Evolutionary conservation across 176 grass and related monocot genomes (phyloP).

Genomic region (Juncus inflexus): DNA sequence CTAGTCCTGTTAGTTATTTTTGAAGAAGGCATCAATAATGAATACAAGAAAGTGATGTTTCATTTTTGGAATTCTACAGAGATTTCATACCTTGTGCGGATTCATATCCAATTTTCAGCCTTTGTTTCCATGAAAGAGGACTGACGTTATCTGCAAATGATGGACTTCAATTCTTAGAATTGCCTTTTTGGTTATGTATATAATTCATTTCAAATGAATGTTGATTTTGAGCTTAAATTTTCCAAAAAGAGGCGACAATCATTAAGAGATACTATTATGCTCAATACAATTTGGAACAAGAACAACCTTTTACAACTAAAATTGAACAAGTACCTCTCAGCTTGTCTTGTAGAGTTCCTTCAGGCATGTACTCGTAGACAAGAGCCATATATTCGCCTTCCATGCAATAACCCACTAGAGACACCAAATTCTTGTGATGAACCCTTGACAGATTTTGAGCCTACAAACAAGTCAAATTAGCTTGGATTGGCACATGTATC

Average conservation of each 20-base stretch:
- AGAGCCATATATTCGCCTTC: constrained; percentile 19
- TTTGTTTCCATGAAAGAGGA: constrained; percentile 19
- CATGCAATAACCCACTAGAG: constrained; percentile 22
- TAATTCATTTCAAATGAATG: background rate
- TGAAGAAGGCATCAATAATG: too few species aligned
- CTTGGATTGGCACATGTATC: background rate
- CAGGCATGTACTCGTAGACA: constrained; percentile 26
- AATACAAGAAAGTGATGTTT: too few species aligned
- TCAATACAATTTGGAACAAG: too few species aligned
- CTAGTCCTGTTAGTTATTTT: background rate
- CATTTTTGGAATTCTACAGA: too few species aligned
- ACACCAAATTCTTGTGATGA: constrained; percentile 24
- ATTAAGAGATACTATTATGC: too few species aligned
- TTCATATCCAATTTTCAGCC: constrained; percentile 19
- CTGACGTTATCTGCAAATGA: constrained; percentile 6
- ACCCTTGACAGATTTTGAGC: constrained; percentile 21
- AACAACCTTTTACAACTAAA: background rate
- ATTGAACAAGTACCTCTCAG: background rate
- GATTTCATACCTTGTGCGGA: constrained; percentile 17
- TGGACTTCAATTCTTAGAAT: background rate
- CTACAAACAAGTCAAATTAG: constrained; percentile 5
- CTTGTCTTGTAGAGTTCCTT: constrained; percentile 26
- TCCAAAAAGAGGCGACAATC: too few species aligned
- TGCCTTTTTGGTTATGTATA: background rate
- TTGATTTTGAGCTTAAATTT: too few species aligned